Conservation (phyloP, 108 stramenopile species). For the Phaeodactylum tricornutum region DNA sequence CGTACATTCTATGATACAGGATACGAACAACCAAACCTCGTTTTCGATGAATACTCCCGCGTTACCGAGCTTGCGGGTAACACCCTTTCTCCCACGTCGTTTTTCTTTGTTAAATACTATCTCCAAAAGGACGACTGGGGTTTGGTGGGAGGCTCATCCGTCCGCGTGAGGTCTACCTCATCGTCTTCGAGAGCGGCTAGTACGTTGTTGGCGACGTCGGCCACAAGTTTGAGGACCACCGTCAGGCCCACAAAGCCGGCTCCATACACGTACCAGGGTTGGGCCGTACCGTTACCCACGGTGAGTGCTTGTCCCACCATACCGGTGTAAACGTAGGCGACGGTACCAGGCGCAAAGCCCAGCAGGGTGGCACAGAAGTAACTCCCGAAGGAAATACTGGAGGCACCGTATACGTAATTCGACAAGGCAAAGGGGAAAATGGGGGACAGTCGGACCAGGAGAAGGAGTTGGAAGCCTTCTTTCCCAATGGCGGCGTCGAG, state of each 20-base stretch:
- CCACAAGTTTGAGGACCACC: slow-evolving; percentile 35
- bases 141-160: no score
- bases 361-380: slow-evolving; percentile 51
- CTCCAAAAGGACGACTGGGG: no score
- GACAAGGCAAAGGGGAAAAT: slow-evolving; percentile 77
- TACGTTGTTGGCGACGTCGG: slow-evolving; percentile 45
- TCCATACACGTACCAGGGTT: slow-evolving; percentile 55
- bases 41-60: no score
- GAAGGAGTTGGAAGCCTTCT: slow-evolving; percentile 72
- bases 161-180: slow-evolving; percentile 2
- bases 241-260: slow-evolving; percentile 27
- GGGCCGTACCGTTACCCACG: slow-evolving; percentile 15
- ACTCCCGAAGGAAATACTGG: slow-evolving; percentile 41
- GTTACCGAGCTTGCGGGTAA: no score
- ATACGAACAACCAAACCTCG: no score
- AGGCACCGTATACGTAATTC: slow-evolving; percentile 78
- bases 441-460: slow-evolving; percentile 66
- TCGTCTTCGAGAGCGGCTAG: slow-evolving; percentile 42
- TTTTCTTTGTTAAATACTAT: no score
- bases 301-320: slow-evolving; percentile 44
- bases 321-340: slow-evolving; percentile 62
- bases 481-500: slow-evolving; percentile 61
- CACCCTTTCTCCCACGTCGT: no score
- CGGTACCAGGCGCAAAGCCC: slow-evolving; percentile 56
- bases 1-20: no score